Conservation (phyloP, 768 basidiomycete species). For the Podaxis sp. region DNA sequence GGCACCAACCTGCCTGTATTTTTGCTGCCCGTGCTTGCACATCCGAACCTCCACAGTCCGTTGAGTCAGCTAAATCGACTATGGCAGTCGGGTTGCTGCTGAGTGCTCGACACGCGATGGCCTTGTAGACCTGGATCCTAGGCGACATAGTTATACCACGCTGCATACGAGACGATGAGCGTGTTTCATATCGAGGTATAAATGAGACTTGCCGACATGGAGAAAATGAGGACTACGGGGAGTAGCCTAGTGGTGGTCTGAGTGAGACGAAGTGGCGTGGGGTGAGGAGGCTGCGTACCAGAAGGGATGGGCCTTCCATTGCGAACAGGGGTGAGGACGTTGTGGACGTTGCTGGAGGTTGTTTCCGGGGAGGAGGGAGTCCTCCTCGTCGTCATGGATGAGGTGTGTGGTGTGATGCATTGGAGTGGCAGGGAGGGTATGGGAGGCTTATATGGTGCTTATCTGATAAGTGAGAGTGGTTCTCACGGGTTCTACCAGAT, state of each 20-base stretch:
- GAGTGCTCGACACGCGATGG: conserved; percentile 64
- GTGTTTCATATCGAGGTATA: neutral
- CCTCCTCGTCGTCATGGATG: conserved; percentile 3
- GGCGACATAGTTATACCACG: conserved; percentile 78
- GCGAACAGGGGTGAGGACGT: neutral
- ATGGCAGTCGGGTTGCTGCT: conserved; percentile 21
- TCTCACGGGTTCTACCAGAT: conserved; percentile 5
- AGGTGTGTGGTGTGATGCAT: neutral
- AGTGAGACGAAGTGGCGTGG: conserved; percentile 4
- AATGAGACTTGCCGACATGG: conserved; percentile 52
- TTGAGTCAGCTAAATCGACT: conserved; percentile 13
- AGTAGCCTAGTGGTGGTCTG: conserved; percentile 49
- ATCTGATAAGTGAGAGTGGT: conserved; percentile 8
- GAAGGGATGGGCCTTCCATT: conserved; percentile 37
- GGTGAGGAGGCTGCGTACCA: conserved; percentile 28
- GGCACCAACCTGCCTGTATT: conserved; percentile 56
- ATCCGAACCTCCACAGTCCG: conserved; percentile 36
- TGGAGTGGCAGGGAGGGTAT: neutral
- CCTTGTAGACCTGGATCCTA: conserved; percentile 75
- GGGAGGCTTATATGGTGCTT: neutral
- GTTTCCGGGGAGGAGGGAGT: conserved; percentile 1
- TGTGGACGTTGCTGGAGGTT: neutral
- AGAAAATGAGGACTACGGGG: conserved; percentile 61
- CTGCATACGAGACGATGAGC: conserved; percentile 29
- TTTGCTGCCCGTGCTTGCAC: conserved; percentile 68